Conservation (phyloP, 2,329 filamentous ascomycete genomes). For the Nannizzia gypsea region DNA sequence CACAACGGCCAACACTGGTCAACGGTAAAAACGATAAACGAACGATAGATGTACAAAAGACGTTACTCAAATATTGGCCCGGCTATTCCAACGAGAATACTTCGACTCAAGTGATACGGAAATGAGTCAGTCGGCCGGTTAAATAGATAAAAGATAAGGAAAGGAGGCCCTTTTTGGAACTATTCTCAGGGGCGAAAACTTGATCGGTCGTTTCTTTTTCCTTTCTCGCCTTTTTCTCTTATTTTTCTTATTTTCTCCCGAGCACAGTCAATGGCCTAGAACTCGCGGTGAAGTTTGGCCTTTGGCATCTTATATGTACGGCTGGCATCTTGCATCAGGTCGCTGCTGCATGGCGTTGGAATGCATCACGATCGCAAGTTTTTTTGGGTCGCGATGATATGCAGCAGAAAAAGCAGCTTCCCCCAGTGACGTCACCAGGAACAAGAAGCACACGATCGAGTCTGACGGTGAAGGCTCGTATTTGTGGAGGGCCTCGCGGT, state of each 20-base stretch:
- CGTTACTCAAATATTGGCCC: background rate
- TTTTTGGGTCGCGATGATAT: background rate
- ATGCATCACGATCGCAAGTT: background rate
- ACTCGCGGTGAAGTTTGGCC: background rate
- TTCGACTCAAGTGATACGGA: background rate
- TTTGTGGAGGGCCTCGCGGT: background rate
- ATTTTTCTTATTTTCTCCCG: background rate
- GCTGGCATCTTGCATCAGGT: background rate
- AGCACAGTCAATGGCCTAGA: background rate
- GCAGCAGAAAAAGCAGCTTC: background rate
- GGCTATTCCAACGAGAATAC: background rate
- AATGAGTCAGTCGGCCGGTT: background rate
- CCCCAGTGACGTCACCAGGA: background rate
- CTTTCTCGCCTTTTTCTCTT: background rate
- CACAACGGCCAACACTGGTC: background rate
- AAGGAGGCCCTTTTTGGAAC: background rate
- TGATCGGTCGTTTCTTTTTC: background rate
- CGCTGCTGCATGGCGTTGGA: background rate
- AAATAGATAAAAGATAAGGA: background rate
- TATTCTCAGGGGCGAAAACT: conserved; percentile 1
- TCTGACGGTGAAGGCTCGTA: background rate
- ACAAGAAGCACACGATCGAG: background rate
- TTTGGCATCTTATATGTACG: background rate
- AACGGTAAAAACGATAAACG: background rate
- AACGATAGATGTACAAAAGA: background rate